Evolutionary conservation across 352 stramenopile species (phyloP), one percentile per base, ranked within the genome.

Genomic region (Globisporangium abappressorium): DNA sequence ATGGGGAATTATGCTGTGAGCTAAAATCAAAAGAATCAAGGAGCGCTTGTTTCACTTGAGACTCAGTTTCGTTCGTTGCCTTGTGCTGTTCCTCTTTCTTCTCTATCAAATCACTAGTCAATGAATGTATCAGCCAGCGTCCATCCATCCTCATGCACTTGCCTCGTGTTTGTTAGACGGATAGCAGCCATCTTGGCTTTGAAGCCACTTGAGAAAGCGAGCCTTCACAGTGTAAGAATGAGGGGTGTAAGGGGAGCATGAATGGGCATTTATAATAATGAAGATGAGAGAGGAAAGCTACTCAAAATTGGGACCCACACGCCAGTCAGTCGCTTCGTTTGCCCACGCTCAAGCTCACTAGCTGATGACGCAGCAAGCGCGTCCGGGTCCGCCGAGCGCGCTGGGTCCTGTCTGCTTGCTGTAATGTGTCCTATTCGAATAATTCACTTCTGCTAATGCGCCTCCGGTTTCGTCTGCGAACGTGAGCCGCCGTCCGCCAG

Each of bases 391-490:
- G 36, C 74, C 68, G 5, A 87, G 59, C 0, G 66, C 41, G 8
- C 82, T 71, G 1, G 72, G 70, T 14, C 71, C 65, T n/a, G 72
- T 63, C 63, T 92, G 84, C 56, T 93, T 93, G 75, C 84, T 92
- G 74, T 93, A 93, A 59, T 93, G 85, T 58, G 82, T 91, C 68
- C 83, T 70, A 69, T 79, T 87, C 12, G 85, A 93, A 63, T 89
- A 93, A 41, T 56, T 91, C 57, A 91, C 83, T 64, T 92, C 83
- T 14, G 80, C 75, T 9, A 92, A 66, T 22, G 49, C 47, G 14
- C 82, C 84, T 43, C 82, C 85, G 5, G 69, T 75, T 64, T 93
- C 85, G 55, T 93, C 85, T 3, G 81, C 85, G 59, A 93, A 93
- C 8, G 74, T 80, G 33, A 93, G 79, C 59, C 64, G 68, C 38